These are phyloP conservation scores for Fusarium drepaniforme DNA, from an alignment of 2,329 filamentous ascomycete species.

Conservation along the genomic window DNA sequence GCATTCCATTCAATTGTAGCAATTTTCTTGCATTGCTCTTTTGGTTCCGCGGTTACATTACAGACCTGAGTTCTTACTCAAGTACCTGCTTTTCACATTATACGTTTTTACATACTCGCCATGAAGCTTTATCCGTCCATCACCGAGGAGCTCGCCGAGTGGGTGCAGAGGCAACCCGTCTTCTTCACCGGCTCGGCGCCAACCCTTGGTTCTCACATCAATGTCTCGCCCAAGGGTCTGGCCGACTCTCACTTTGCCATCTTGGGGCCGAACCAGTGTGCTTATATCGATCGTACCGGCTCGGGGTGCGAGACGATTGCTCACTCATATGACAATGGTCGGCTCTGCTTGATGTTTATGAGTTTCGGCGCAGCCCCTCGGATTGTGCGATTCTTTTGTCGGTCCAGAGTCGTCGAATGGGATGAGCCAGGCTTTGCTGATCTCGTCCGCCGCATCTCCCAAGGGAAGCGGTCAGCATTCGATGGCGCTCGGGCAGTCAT, in stretches of 20 bases:
- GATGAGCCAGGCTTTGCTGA: slow-evolving; percentile 62
- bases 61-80: slow-evolving; percentile 19
- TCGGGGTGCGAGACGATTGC: slow-evolving; percentile 82
- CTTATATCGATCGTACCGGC: slow-evolving; percentile 81
- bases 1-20: slow-evolving; percentile 10
- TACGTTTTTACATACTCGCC: slow-evolving; percentile 35
- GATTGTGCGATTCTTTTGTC: slow-evolving; percentile 75
- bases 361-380: slow-evolving; percentile 70
- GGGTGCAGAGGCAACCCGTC: slow-evolving; percentile 76
- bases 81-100: slow-evolving; percentile 34
- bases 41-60: slow-evolving; percentile 27
- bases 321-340: slow-evolving; percentile 82
- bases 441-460: slow-evolving; percentile 59
- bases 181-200: slow-evolving; percentile 84
- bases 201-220: slow-evolving; percentile 76
- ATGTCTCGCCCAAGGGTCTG: slow-evolving; percentile 81
- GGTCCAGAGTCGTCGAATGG: slow-evolving; percentile 69
- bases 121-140: slow-evolving; percentile 74
- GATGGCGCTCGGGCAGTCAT: slow-evolving; percentile 71
- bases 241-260: slow-evolving; percentile 72
- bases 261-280: slow-evolving; percentile 68
- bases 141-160: slow-evolving; percentile 66
- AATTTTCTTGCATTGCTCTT: slow-evolving; percentile 8
- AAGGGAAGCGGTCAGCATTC: slow-evolving; percentile 52
- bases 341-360: slow-evolving; percentile 81